Evolutionary conservation across 805 yeast genomes (phyloP).

Genomic region (Blastobotrys robertii): DNA sequence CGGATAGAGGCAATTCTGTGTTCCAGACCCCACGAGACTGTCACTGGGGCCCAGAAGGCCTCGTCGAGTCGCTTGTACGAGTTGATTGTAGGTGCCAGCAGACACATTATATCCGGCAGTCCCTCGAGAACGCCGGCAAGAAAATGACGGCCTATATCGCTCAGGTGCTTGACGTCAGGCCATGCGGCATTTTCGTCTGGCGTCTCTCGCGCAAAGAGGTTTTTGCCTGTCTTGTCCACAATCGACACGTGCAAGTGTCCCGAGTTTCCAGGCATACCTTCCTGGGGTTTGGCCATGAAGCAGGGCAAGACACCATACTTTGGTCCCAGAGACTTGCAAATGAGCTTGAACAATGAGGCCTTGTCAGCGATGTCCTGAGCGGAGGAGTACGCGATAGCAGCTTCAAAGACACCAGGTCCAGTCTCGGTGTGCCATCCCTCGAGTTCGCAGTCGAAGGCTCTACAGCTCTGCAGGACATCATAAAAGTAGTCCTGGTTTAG

Average conservation of each 20-base stretch:
- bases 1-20: conserved; percentile 28
- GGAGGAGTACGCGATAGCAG: conserved; percentile 25
- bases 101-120: conserved; percentile 26
- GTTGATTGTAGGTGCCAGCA: conserved; percentile 28
- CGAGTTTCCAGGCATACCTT: conserved; percentile 29
- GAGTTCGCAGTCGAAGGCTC: conserved; percentile 18
- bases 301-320: conserved; percentile 24
- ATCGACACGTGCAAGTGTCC: conserved; percentile 28
- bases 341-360: conserved; percentile 24
- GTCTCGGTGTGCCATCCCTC: conserved; percentile 31
- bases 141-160: conserved; percentile 24
- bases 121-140: conserved; percentile 28
- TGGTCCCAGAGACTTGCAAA: conserved; percentile 23
- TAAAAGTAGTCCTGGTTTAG: conserved; percentile 23
- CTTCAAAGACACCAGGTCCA: conserved; percentile 30
- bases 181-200: conserved; percentile 20
- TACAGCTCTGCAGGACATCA: conserved; percentile 18
- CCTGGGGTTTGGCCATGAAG: conserved; percentile 29
- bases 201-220: conserved; percentile 20
- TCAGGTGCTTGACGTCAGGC: conserved; percentile 21
- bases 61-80: conserved; percentile 29
- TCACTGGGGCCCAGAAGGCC: conserved; percentile 29
- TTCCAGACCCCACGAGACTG: conserved; percentile 29
- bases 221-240: conserved; percentile 17
- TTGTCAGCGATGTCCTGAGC: conserved; percentile 26